Conservation (phyloP, 371 early-diverging fungal genomes). For the Mucor saturninus region DNA sequence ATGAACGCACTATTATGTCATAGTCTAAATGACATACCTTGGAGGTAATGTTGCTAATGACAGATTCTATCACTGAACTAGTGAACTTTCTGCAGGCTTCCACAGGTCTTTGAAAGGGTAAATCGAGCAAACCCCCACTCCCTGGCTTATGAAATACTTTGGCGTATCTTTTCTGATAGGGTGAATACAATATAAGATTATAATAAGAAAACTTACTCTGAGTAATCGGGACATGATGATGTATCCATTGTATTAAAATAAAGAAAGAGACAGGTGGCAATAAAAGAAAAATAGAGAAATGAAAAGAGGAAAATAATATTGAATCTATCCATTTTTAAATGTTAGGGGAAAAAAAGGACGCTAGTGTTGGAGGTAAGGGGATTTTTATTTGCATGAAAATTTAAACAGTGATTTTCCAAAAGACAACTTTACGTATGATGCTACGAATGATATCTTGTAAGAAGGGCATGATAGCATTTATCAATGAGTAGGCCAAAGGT, state of each 20-base stretch:
- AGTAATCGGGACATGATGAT: slow-evolving; percentile 32
- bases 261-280: slow-evolving; percentile 2
- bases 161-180: slow-evolving; percentile 25
- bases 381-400: neutral
- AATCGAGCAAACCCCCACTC: slow-evolving; percentile 40
- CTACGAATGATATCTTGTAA: slow-evolving; percentile 28
- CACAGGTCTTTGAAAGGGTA: slow-evolving; percentile 51
- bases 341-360: neutral
- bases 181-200: neutral
- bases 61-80: slow-evolving; percentile 43
- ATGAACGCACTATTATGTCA: slow-evolving; percentile 5
- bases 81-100: slow-evolving; percentile 49
- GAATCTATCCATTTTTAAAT: slow-evolving; percentile 6
- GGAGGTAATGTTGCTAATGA: slow-evolving; percentile 43
- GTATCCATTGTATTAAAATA: slow-evolving; percentile 11
- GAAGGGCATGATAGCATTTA: slow-evolving; percentile 34
- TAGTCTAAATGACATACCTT: slow-evolving; percentile 19
- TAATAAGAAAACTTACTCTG: slow-evolving; percentile 11
- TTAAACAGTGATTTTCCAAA: slow-evolving; percentile 50
- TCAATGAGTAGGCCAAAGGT: slow-evolving; percentile 44
- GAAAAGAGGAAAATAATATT: neutral
- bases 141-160: slow-evolving; percentile 43
- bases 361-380: neutral
- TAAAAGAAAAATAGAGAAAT: slow-evolving; percentile 15
- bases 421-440: slow-evolving; percentile 31